A percentile compares a stretch with the other conserved stretches of the same genome.
Conservation (phyloP, 2,329 filamentous ascomycete species). For the Clonostachys rosea region DNA sequence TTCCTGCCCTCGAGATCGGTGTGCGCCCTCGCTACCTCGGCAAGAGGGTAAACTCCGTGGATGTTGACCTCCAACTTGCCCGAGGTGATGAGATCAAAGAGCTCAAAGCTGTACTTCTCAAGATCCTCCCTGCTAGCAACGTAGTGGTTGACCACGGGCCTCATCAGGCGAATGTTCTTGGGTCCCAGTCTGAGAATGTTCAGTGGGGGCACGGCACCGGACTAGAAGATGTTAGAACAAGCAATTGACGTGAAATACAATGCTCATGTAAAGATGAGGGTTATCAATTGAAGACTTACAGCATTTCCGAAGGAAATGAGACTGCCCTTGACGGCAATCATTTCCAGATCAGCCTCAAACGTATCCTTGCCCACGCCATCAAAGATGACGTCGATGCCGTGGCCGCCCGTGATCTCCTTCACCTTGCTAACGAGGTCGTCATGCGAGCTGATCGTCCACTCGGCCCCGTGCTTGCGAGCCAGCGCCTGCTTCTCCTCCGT, state of each 20-base stretch:
- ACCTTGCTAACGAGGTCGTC: conserved; percentile 57
- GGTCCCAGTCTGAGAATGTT: conserved; percentile 48
- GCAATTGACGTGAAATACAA: background rate
- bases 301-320: conserved; percentile 81
- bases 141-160: conserved; percentile 72
- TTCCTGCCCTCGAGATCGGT: conserved; percentile 74
- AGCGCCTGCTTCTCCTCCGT: conserved; percentile 67
- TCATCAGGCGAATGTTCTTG: conserved; percentile 74
- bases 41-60: conserved; percentile 72
- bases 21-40: conserved; percentile 69
- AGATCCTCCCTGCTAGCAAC: conserved; percentile 66
- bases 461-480: conserved; percentile 66
- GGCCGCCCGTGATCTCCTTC: conserved; percentile 63
- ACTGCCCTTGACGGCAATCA: conserved; percentile 71
- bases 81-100: conserved; percentile 67
- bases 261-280: background rate
- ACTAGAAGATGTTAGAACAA: conserved; percentile 21
- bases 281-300: conserved; percentile 30
- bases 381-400: conserved; percentile 74
- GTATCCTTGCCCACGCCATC: conserved; percentile 84
- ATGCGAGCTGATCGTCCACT: conserved; percentile 65
- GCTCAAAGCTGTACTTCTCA: conserved; percentile 63
- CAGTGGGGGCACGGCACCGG: conserved; percentile 71
- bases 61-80: conserved; percentile 69
- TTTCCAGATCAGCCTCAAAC: conserved; percentile 73